Conservation (phyloP, 2,329 filamentous ascomycete species). For the Thielaviopsis ethacetica region DNA sequence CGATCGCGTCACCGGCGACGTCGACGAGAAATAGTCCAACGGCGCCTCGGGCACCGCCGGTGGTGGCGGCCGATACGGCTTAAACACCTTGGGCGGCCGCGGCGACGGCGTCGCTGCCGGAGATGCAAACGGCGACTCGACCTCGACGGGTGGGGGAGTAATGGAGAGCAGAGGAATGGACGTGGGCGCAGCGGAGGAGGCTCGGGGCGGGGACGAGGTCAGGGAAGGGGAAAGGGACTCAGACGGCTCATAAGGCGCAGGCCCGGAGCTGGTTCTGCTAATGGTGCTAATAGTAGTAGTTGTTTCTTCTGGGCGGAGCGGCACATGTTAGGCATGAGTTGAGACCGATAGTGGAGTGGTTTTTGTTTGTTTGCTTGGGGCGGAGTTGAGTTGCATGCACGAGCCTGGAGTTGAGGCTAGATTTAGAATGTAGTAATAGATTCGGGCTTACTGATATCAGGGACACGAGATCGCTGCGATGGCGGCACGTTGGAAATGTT, state of each 20-base stretch:
- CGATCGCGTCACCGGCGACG: slow-evolving; percentile 1
- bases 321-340: slow-evolving; percentile 5
- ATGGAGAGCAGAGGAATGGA: slow-evolving; percentile 1
- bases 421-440: neutral
- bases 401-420: neutral
- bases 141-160: neutral
- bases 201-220: neutral
- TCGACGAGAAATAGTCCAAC: slow-evolving; percentile 9
- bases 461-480: neutral
- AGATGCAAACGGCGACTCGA: neutral
- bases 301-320: slow-evolving; percentile 2
- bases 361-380: neutral
- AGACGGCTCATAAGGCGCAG: neutral
- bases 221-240: neutral
- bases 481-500: neutral
- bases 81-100: slow-evolving; percentile 7
- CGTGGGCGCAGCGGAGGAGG: neutral
- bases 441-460: slow-evolving; percentile 7
- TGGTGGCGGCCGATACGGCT: slow-evolving; percentile 9
- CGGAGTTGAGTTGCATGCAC: neutral
- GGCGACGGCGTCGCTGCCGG: slow-evolving; percentile 1
- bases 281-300: slow-evolving; percentile 4
- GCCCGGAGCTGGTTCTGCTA: neutral
- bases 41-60: slow-evolving; percentile 1
- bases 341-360: neutral